A percentile compares a stretch with the other conserved stretches of the same genome.
Evolutionary conservation across 2,329 filamentous ascomycete genomes (phyloP).

Genomic region (Fusarium sp.): DNA sequence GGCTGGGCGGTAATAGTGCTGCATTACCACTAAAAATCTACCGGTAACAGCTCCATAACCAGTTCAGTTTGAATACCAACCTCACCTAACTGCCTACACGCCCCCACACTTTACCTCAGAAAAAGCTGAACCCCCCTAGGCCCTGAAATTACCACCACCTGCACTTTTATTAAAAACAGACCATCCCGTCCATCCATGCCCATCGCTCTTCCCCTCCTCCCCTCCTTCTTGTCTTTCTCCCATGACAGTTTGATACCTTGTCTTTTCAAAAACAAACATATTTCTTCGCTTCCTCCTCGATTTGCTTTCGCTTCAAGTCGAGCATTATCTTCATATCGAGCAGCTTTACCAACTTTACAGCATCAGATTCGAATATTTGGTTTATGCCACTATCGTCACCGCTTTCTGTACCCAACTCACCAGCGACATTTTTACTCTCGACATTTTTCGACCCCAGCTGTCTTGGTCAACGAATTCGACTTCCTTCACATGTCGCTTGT

Average conservation of each 20-base stretch:
- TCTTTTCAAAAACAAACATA: conserved; percentile 31
- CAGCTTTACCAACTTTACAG: conserved; percentile 8
- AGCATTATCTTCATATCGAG: conserved; percentile 17
- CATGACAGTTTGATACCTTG: conserved; percentile 40
- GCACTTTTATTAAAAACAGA: conserved; percentile 47
- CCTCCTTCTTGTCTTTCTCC: conserved; percentile 40
- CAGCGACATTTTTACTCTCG: conserved; percentile 33
- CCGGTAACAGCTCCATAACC: conserved; percentile 4
- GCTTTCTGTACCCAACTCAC: conserved; percentile 36
- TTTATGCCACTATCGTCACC: conserved; percentile 44
- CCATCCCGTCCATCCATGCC: conserved; percentile 45
- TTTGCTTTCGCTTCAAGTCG: conserved; percentile 24
- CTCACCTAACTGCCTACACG: conserved; percentile 9
- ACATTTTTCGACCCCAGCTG: conserved; percentile 24
- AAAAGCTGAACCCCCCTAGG: conserved; percentile 32
- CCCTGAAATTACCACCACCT: conserved; percentile 43
- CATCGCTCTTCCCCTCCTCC: conserved; percentile 40
- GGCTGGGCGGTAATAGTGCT: conserved; percentile 19
- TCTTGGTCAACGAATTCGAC: conserved; percentile 14
- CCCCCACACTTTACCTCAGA: conserved; percentile 24
- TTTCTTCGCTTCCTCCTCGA: conserved; percentile 25
- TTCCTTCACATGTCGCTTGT: conserved; percentile 39
- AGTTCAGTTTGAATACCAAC: no score
- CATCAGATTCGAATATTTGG: conserved; percentile 17
- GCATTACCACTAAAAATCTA: conserved; percentile 22